A percentile compares a stretch with the other conserved stretches of the same genome.
These are phyloP conservation scores for Nannochloris sp. DNA, from an alignment of 139 green algal genomes.

Conservation along the genomic window DNA sequence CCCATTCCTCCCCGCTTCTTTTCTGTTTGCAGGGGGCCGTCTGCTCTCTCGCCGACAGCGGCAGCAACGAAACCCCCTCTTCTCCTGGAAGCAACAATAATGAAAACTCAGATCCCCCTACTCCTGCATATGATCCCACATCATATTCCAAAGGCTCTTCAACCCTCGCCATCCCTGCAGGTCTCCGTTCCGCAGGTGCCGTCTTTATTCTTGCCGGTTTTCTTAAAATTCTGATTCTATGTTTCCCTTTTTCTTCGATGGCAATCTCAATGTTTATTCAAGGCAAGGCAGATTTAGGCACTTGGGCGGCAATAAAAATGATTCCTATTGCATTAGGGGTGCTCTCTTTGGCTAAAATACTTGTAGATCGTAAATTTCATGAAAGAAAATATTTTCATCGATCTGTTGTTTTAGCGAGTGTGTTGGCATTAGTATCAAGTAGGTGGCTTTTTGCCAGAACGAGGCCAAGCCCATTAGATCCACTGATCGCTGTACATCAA, in stretches of 20 bases:
- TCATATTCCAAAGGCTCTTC: neutral
- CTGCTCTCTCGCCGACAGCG: too few species aligned
- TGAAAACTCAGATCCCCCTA: too few species aligned
- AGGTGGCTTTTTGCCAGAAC: constrained; percentile 10
- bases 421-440: constrained; percentile 7
- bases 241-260: constrained; percentile 25
- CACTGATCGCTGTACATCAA: constrained; percentile 2
- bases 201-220: constrained; percentile 20
- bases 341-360: constrained; percentile 12
- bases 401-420: neutral
- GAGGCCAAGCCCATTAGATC: constrained; percentile 16
- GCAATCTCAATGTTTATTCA: constrained; percentile 5
- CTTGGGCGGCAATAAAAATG: constrained; percentile 13
- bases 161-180: constrained; percentile 10
- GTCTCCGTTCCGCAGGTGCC: constrained; percentile 13
- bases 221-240: constrained; percentile 27
- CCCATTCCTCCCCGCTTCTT: too few species aligned
- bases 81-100: too few species aligned
- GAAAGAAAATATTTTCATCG: constrained; percentile 9
- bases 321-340: constrained; percentile 10
- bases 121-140: neutral
- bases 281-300: constrained; percentile 15
- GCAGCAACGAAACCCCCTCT: too few species aligned
- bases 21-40: too few species aligned
- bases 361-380: constrained; percentile 21